Base-by-base conservation (phyloP, 441 rosid genomes). In the Manihot esculenta region DNA sequence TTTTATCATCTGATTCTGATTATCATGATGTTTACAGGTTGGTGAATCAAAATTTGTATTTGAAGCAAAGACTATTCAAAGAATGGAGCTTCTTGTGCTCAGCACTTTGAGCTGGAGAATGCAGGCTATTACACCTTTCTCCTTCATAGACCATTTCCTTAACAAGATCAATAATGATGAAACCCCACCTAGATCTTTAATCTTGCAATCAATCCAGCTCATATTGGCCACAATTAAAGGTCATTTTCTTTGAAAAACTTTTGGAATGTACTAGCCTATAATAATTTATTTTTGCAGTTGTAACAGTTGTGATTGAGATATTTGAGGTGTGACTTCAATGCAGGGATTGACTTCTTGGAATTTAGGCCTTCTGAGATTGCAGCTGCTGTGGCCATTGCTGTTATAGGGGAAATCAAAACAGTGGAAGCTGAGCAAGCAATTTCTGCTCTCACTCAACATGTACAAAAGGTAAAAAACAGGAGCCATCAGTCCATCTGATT, bases 71-170 rank as follows among this genome's bases (percentile, higher is more conserved):
- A 86, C 92, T 13, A 79, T 87, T 23, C 84, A 81, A 80, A 85
- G 88, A 76, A 89, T 89, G 95, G 95, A 89, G 76, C 85, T 87
- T 79, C 79, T 89, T 54, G 89, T 89, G 18, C 69, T 87, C 56
- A 84, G 87, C 79, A 86, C 85, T 38, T 76, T 89, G 84, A 69
- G 38, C 11, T 89, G 96, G 96, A 86, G 91, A 74, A 82, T 89
- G 96, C 91, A 86, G 72, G 76, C 96, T 45, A 77, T 89, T 49
- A 86, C 96, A 42, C 96, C 95, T n/a, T 88, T 86, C 81, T 84
- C 91, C 55, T 89, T 80, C 84, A 51, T 88, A 17, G 89, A 84
- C 73, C 42, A 80, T 80, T 89, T 88, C 82, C 80, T 85, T 57
- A 56, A 51, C 76, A 85, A 78, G 83, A 78, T 87, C 78, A 79